Conservation (phyloP, 1,284 basidiomycete genomes). For the Phaffia rhodozyma region DNA sequence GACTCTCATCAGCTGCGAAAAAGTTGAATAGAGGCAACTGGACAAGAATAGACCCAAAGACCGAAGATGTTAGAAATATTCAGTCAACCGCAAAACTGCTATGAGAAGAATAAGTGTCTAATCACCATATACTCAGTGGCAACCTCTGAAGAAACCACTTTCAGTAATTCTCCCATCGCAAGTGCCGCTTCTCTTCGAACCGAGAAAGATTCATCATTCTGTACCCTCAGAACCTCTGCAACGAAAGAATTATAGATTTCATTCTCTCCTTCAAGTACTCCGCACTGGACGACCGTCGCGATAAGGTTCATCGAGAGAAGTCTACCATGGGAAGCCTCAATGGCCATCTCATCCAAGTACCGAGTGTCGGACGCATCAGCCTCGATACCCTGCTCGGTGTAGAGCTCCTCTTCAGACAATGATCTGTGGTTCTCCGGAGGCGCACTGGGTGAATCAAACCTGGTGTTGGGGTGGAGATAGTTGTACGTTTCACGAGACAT, state of each 20-base stretch:
- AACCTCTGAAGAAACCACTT: slow-evolving; percentile 62
- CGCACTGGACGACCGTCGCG: slow-evolving; percentile 51
- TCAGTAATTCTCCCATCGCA: slow-evolving; percentile 75
- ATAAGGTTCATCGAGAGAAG: slow-evolving; percentile 88
- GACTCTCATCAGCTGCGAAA: slow-evolving; percentile 56
- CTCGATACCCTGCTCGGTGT: slow-evolving; percentile 8
- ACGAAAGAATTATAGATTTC: slow-evolving; percentile 59
- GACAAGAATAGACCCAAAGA: neutral
- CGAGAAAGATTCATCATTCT: slow-evolving; percentile 65
- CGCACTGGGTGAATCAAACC: slow-evolving; percentile 15
- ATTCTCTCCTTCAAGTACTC: slow-evolving; percentile 46
- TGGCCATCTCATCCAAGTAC: slow-evolving; percentile 32
- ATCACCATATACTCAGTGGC: slow-evolving; percentile 54
- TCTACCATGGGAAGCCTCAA: slow-evolving; percentile 73
- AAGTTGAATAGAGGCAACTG: slow-evolving; percentile 68
- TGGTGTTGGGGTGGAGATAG: neutral
- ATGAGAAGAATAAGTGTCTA: slow-evolving; percentile 15
- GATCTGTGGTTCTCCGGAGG: slow-evolving; percentile 15
- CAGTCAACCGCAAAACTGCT: neutral
- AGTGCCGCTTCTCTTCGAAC: slow-evolving; percentile 83
- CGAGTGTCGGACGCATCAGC: slow-evolving; percentile 12
- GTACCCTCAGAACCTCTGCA: slow-evolving; percentile 64
- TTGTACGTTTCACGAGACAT: too few relatives aligned
- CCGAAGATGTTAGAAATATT: slow-evolving; percentile 3
- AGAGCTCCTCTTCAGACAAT: slow-evolving; percentile 7